Base-by-base conservation (phyloP, 768 basidiomycete genomes). In the Podaxis rugospora region DNA sequence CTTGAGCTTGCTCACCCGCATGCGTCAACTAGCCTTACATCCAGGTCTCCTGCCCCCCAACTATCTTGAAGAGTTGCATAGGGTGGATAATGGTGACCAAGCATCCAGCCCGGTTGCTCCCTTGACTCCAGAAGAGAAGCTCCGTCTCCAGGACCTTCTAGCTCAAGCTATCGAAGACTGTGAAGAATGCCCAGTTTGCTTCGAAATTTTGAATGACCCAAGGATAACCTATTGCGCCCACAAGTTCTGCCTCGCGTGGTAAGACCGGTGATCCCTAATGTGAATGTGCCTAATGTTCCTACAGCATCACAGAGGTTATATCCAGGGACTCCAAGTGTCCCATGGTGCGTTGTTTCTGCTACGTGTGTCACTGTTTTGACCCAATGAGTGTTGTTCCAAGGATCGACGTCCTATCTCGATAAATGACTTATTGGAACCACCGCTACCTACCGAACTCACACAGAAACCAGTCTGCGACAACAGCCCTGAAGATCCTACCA, bases 151-250 rank as follows among this genome's bases (percentile, higher is more conserved):
- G 68, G 71, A 66, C 23, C 63, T 81, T 3, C 79, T 93, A 47
- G 78, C 80, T 10, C 82, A 87, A 67, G 84, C 83, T 0, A 85
- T 92, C 39, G 92, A 93, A 67, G 90, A 93, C 64, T 86, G 78
- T 55, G 89, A 92, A 74, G 92, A 93, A 69, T 93, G 92, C 68
- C 89, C 91, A 0, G 78, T 92, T 55, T 92, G 90, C 66, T 87
- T 91, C 62, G 71, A 73, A 59, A 71, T 83, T 18, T 65, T 88
- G 7, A 78, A 72, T 14, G 84, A 92, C 32, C 83, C 90, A 2
- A 78, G 89, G 50, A 92, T 93, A 61, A 92, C 91, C 0, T 75
- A 76, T 51, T 93, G 92, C 68, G 71, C 83, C 2, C 92, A 93
- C 67, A 74, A 78, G 62, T 93, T 89, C 70, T 93, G 92, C 68